A percentile compares a stretch with the other conserved stretches of the same genome.
Evolutionary conservation across 2,329 filamentous ascomycete genomes (phyloP).

Genomic region (Cladosporium sp.): DNA sequence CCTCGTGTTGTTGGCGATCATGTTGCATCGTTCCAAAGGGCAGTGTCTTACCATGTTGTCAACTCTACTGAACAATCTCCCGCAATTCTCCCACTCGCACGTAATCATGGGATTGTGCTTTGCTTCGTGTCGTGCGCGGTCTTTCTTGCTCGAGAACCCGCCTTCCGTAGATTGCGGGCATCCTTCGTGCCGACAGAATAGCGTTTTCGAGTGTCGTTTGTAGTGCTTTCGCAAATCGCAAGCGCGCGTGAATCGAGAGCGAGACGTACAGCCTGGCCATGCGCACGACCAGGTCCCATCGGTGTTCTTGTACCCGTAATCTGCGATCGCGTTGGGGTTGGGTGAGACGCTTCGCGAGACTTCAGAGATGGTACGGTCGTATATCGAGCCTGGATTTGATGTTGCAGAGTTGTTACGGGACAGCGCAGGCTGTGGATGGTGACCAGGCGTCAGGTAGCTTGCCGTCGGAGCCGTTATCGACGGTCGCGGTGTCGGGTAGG

Average conservation of each 20-base stretch:
- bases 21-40: no score
- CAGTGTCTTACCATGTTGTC: slow-evolving; percentile 59
- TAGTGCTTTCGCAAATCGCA: slow-evolving; percentile 65
- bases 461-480: not conserved
- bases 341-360: slow-evolving; percentile 35
- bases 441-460: not conserved
- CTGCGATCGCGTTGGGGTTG: slow-evolving; percentile 35
- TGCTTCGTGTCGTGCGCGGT: slow-evolving; percentile 61
- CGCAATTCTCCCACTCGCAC: slow-evolving; percentile 60
- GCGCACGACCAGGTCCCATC: slow-evolving; percentile 59
- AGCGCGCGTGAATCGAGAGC: slow-evolving; percentile 57
- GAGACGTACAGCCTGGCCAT: slow-evolving; percentile 60
- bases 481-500: slow-evolving; percentile 9
- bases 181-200: slow-evolving; percentile 60
- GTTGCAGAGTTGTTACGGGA: slow-evolving; percentile 1
- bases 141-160: slow-evolving; percentile 64
- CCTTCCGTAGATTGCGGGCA: slow-evolving; percentile 58
- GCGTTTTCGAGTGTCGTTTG: slow-evolving; percentile 61
- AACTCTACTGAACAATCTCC: slow-evolving; percentile 59
- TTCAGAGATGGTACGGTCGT: slow-evolving; percentile 23
- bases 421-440: not conserved
- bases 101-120: slow-evolving; percentile 62
- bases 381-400: not conserved
- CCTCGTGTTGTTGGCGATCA: not conserved
- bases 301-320: slow-evolving; percentile 45